Evolutionary conservation across 768 basidiomycete genomes (phyloP), one percentile per base, ranked within the genome.

Genomic region (Cystofilobasidium macerans): DNA sequence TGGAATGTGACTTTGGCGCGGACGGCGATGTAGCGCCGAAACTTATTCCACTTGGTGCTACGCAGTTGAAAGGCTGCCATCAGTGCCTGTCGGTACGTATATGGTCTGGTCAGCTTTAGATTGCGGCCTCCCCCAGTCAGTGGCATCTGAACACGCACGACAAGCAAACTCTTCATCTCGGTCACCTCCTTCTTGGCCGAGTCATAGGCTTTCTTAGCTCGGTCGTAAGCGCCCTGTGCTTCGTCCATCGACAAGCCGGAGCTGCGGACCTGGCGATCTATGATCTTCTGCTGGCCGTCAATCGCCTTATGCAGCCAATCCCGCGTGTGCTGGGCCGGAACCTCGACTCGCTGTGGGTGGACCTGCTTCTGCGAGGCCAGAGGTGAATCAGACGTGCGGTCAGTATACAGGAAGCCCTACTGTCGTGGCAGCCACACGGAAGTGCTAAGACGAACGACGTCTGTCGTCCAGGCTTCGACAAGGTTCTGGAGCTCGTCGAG

Each of bases 11-110:
- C 72, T 56, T 70, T 88, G 85, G 83, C 88, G 20, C 89, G 84
- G 33, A 90, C 79, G n/a, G 90, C 87, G 69, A 92, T 92, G 71
- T 89, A 86, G 13, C 84, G 81, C 60, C 93, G 83, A 79, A 93
- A 93, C 64, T 88, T 84, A 63, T 87, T 82, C 93, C 94, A 97
- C 71, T 83, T 83, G 22, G 78, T 75, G 62, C 86, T 76, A 26
- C 93, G 88, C 18, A 79, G 72, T 26, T 81, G 75, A 43, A 92
- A 79, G 0, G 90, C 86, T 7, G 80, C 73, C 70, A 80, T 82
- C 57, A 94, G 79, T 30, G 82, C 81, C 89, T 93, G 64, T 4
- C 40, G 62, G 42, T 11, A 11, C 16, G 42, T 42, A 13, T 16
- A 20, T 16, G 38, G 9, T 8, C 38, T 40, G 38, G 38, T 16